These are phyloP conservation scores for Candida yuanshanica DNA, from an alignment of 805 yeast species.

Conservation along the genomic window DNA sequence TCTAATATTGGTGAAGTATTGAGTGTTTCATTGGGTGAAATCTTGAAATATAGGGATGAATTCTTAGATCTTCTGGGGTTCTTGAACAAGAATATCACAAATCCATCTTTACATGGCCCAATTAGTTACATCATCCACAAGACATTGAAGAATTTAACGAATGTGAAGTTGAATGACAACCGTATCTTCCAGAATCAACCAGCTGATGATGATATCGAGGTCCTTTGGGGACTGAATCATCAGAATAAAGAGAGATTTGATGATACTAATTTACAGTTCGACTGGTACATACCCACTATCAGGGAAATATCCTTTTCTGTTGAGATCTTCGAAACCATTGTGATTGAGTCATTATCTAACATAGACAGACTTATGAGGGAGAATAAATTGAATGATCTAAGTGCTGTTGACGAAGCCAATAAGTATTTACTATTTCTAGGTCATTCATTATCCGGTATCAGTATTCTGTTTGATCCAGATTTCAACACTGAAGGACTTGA, in stretches of 20 bases:
- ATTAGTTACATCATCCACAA: conserved; percentile 64
- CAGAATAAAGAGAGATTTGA: conserved; percentile 47
- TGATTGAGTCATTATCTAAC: conserved; percentile 36
- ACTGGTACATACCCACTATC: conserved; percentile 70
- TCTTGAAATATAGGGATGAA: conserved; percentile 40
- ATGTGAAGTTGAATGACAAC: conserved; percentile 51
- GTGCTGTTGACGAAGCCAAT: conserved; percentile 46
- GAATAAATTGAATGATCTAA: conserved; percentile 18
- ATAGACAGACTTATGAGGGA: conserved; percentile 32
- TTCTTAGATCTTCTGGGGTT: conserved; percentile 33
- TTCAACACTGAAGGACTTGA: conserved; percentile 30
- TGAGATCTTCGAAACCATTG: conserved; percentile 46
- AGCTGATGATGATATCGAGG: conserved; percentile 31
- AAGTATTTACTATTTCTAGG: conserved; percentile 52
- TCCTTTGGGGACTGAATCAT: conserved; percentile 74
- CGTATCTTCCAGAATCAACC: conserved; percentile 44
- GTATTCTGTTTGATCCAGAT: conserved; percentile 70
- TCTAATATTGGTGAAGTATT: conserved; percentile 64
- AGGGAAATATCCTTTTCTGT: conserved; percentile 57
- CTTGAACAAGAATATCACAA: conserved; percentile 26
- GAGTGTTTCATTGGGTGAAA: conserved; percentile 55
- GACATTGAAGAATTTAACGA: conserved; percentile 55
- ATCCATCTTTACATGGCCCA: conserved; percentile 55
- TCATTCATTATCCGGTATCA: conserved; percentile 60
- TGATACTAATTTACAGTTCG: conserved; percentile 43